Evolutionary conservation across 805 yeast genomes (phyloP).

Genomic region (Yarrowia sp.): DNA sequence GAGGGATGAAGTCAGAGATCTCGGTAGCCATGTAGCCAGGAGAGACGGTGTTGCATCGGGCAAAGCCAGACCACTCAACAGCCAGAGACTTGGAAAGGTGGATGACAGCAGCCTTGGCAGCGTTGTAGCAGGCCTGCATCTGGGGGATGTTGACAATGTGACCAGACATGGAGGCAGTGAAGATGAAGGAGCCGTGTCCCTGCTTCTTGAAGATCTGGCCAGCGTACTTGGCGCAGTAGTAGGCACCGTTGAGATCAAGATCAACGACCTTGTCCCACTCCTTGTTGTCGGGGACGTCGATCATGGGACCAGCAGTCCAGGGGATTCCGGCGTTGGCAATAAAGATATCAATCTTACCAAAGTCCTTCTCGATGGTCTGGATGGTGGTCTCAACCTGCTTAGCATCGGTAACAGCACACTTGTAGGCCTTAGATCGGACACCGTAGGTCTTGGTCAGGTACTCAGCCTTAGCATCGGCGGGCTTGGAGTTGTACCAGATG

Average conservation of each 20-base stretch:
- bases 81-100: conserved; percentile 77
- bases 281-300: conserved; percentile 45
- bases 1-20: conserved; percentile 49
- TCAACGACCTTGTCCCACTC: conserved; percentile 72
- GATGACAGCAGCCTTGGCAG: conserved; percentile 78
- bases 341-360: conserved; percentile 75
- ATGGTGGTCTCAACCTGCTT: conserved; percentile 50
- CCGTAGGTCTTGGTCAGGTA: conserved; percentile 56
- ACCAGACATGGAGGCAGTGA: conserved; percentile 89
- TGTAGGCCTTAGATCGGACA: conserved; percentile 60
- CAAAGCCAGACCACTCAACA: conserved; percentile 82
- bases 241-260: conserved; percentile 76
- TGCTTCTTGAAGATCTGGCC: conserved; percentile 72
- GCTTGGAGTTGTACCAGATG: conserved; percentile 60
- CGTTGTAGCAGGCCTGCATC: conserved; percentile 79
- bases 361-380: conserved; percentile 55
- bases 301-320: conserved; percentile 65
- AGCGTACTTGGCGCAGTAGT: conserved; percentile 69
- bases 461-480: conserved; percentile 64
- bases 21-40: conserved; percentile 87
- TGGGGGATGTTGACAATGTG: conserved; percentile 86
- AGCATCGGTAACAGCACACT: conserved; percentile 53
- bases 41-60: conserved; percentile 73
- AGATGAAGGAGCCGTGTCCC: conserved; percentile 73
- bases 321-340: conserved; percentile 90